phyloP scores from a whole-genome alignment of 2,329 filamentous ascomycete species.

The Raffaelea ambrosiae region DNA sequence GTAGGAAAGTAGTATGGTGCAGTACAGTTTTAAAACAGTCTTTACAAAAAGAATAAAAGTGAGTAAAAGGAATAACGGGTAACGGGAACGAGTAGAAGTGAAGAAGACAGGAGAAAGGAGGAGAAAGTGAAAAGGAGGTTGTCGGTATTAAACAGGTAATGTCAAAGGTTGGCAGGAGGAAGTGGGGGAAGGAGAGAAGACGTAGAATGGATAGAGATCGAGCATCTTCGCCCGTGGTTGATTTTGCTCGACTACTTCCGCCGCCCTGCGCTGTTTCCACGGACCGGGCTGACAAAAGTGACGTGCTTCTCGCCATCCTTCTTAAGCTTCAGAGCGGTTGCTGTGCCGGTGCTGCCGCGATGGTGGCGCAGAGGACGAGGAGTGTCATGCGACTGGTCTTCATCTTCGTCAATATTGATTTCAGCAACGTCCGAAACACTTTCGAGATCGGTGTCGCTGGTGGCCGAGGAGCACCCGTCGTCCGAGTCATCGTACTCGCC shows the following conservation, averaged over 20 bases:
- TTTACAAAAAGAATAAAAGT: neutral
- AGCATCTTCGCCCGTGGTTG: no score
- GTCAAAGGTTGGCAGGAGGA: neutral
- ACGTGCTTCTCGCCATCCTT: conserved; percentile 49
- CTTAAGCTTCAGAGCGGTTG: conserved; percentile 37
- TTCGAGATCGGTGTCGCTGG: conserved; percentile 50
- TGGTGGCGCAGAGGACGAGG: conserved; percentile 34
- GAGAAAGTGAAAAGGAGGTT: neutral
- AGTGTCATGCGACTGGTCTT: conserved; percentile 20
- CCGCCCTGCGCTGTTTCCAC: conserved; percentile 26
- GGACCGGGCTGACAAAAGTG: conserved; percentile 44
- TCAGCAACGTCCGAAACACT: conserved; percentile 53
- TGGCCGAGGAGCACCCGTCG: conserved; percentile 52
- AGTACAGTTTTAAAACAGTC: neutral
- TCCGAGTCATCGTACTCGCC: conserved; percentile 70
- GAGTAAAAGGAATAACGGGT: neutral
- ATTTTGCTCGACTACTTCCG: no score
- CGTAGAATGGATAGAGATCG: neutral
- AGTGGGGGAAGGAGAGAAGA: no score
- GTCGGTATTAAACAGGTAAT: neutral
- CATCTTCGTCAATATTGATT: conserved; percentile 51
- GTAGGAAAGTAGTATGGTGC: neutral
- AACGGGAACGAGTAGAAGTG: conserved; percentile 1
- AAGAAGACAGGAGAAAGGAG: neutral
- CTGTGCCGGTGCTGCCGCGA: conserved; percentile 23